A percentile compares a stretch with the other conserved stretches of the same genome.
Evolutionary conservation across 2,329 filamentous ascomycete genomes (phyloP).

Genomic region (Trichoderma koningiopsis): DNA sequence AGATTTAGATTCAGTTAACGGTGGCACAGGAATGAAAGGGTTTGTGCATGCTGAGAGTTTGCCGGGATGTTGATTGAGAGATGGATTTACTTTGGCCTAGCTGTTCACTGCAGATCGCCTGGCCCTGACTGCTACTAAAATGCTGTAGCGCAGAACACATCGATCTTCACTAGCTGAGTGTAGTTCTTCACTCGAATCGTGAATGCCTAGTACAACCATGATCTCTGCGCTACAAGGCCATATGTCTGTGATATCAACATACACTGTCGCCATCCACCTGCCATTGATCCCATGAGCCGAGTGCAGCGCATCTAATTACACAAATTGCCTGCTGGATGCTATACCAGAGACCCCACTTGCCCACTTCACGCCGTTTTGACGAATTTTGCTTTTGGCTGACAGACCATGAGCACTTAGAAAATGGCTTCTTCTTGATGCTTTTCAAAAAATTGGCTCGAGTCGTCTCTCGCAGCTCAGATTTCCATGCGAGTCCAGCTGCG

Average conservation of each 20-base stretch:
- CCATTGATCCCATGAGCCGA: slow-evolving; percentile 8
- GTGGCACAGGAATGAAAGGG: neutral
- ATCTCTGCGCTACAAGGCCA: neutral
- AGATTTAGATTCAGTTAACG: neutral
- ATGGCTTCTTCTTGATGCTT: neutral
- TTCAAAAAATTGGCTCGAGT: neutral
- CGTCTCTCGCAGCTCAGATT: neutral
- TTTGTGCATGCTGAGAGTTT: neutral
- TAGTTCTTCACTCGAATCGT: neutral
- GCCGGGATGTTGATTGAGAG: neutral
- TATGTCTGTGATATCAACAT: neutral
- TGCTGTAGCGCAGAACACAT: neutral
- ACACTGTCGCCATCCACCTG: neutral
- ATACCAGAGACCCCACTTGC: neutral
- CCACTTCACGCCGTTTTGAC: neutral
- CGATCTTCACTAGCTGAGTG: neutral
- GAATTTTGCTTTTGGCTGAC: neutral
- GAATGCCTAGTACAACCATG: neutral
- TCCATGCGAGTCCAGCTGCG: neutral
- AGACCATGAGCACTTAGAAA: neutral
- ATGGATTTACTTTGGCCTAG: neutral
- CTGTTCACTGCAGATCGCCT: neutral
- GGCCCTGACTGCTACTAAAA: neutral
- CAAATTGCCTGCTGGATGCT: neutral
- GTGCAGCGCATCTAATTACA: neutral